phyloP scores from a whole-genome alignment of 805 yeast species.

The Ogataea nitratoaversa region DNA sequence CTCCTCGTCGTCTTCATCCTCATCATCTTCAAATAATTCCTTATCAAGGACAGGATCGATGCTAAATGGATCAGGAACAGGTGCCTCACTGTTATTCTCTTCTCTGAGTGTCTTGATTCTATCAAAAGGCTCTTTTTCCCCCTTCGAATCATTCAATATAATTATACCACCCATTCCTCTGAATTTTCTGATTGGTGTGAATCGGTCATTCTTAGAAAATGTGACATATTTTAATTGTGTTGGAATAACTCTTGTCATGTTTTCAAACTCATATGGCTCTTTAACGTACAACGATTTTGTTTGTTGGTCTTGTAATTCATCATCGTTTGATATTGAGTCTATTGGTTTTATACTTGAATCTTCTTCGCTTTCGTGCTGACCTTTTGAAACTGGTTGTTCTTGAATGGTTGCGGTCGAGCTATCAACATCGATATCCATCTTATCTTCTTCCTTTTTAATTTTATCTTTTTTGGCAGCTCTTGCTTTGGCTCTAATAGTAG shows the following conservation, averaged over 20 bases:
- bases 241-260: conserved; percentile 86
- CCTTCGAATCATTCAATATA: conserved; percentile 60
- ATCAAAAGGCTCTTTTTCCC: conserved; percentile 57
- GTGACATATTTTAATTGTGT: conserved; percentile 80
- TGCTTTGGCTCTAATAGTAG: conserved; percentile 91
- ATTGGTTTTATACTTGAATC: too few relatives aligned
- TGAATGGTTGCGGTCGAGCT: conserved; percentile 5
- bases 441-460: conserved; percentile 40
- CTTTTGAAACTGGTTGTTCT: conserved; percentile 30
- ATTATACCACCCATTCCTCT: conserved; percentile 68
- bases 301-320: conserved; percentile 28
- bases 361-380: too few relatives aligned
- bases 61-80: conserved; percentile 65
- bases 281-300: conserved; percentile 47
- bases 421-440: conserved; percentile 32
- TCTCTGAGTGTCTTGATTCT: conserved; percentile 83
- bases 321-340: conserved; percentile 12
- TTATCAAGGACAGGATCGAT: conserved; percentile 42
- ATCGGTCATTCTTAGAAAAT: conserved; percentile 70
- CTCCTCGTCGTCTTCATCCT: conserved; percentile 3
- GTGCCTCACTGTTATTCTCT: conserved; percentile 68
- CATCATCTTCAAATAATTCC: conserved; percentile 24
- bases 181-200: conserved; percentile 76
- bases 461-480: conserved; percentile 65
- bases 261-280: conserved; percentile 65